Evolutionary conservation across 2,329 filamentous ascomycete species (phyloP).

Genomic region (Hypoxylon sp.): DNA sequence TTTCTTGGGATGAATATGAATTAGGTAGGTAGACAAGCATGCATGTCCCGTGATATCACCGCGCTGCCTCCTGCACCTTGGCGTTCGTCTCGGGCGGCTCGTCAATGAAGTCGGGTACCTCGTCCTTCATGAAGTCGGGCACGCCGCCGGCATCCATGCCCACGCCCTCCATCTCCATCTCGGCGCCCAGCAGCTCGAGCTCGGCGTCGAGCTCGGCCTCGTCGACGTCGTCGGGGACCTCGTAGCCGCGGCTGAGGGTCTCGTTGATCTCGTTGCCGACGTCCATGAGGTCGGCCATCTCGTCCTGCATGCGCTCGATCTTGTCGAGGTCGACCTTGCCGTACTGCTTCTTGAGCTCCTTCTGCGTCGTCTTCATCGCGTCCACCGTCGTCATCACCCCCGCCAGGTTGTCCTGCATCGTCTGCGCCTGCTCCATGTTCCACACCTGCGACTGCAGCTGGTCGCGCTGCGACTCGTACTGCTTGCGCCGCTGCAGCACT

Average conservation of each 20-base stretch:
- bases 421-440: constrained; percentile 99
- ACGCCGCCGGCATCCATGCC: constrained; percentile 68
- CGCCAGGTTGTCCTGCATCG: constrained; percentile 98
- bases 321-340: constrained; percentile 98
- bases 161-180: constrained; percentile 87
- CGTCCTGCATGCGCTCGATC: constrained; percentile 97
- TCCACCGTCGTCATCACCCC: constrained; percentile 99
- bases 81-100: constrained; percentile 81
- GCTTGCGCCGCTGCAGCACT: constrained; percentile 91
- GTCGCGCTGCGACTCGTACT: constrained; percentile 94
- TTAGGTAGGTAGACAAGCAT: neutral
- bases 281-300: constrained; percentile 98
- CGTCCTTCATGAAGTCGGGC: constrained; percentile 91
- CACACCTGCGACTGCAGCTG: constrained; percentile 94
- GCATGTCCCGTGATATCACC: constrained; percentile 55
- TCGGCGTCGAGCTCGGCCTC: constrained; percentile 97
- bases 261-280: constrained; percentile 99
- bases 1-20: neutral
- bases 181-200: constrained; percentile 92
- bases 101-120: constrained; percentile 92
- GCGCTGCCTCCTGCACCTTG: constrained; percentile 87
- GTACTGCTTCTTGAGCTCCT: constrained; percentile 92
- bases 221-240: constrained; percentile 96
- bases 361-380: constrained; percentile 96
- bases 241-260: constrained; percentile 90